phyloP scores from a whole-genome alignment of 2,329 filamentous ascomycete genomes.

The Botryosphaeria dothidea region DNA sequence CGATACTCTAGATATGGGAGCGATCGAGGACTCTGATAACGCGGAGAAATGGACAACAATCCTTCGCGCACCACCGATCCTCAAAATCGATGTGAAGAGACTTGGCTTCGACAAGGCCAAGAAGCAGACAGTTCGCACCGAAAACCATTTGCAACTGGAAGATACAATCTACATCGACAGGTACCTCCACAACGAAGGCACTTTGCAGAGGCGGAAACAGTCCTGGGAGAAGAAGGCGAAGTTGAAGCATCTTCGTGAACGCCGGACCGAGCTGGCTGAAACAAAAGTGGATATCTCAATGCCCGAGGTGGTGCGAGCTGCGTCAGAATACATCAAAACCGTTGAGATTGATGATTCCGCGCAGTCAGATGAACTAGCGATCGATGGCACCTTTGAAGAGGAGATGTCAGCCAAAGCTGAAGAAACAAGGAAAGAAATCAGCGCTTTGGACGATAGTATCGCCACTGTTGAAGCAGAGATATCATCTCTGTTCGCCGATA shows the following conservation, averaged over 20 bases:
- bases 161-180: slow-evolving; percentile 84
- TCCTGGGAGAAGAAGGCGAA: slow-evolving; percentile 74
- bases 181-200: slow-evolving; percentile 54
- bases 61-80: slow-evolving; percentile 73
- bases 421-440: slow-evolving; percentile 17
- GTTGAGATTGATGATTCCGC: slow-evolving; percentile 15
- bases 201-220: slow-evolving; percentile 63
- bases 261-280: slow-evolving; percentile 43
- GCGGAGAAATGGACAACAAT: slow-evolving; percentile 35
- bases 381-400: not conserved
- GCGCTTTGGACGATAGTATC: slow-evolving; percentile 37
- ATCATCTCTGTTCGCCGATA: slow-evolving; percentile 61
- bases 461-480: slow-evolving; percentile 51
- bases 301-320: slow-evolving; percentile 33
- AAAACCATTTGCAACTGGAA: slow-evolving; percentile 75
- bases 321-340: slow-evolving; percentile 28
- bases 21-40: slow-evolving; percentile 49
- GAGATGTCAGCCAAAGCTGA: slow-evolving; percentile 20
- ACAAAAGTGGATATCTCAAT: slow-evolving; percentile 35
- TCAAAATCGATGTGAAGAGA: slow-evolving; percentile 88
- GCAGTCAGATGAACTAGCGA: not conserved
- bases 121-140: slow-evolving; percentile 68
- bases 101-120: slow-evolving; percentile 67
- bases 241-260: slow-evolving; percentile 57
- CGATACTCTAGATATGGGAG: slow-evolving; percentile 78